Percentiles rank a stretch among this genome's conserved stretches.
phyloP scores from a whole-genome alignment of 208 protist genomes.

The Trypanosoma melophagium region DNA sequence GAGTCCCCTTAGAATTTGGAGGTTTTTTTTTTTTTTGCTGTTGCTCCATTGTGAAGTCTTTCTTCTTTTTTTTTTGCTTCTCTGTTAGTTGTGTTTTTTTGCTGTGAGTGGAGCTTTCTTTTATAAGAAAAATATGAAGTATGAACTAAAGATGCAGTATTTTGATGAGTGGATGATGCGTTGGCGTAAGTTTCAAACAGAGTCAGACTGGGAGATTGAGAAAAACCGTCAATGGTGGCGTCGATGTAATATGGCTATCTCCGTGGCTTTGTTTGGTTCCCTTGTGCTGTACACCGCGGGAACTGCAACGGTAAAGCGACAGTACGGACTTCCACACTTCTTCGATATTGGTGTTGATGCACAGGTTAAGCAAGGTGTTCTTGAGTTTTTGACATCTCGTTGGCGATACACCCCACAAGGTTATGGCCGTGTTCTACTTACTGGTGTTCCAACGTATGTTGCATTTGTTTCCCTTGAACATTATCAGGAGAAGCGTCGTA shows the following conservation, averaged over 20 bases:
- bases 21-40: slow-evolving; percentile 9
- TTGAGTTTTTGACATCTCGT: slow-evolving; percentile 56
- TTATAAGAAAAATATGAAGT: slow-evolving; percentile 50
- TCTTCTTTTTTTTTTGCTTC: slow-evolving; percentile 20
- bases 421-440: slow-evolving; percentile 73
- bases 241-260: slow-evolving; percentile 50
- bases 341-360: slow-evolving; percentile 83
- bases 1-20: not conserved
- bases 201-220: slow-evolving; percentile 89
- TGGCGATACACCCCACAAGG: slow-evolving; percentile 86
- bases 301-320: slow-evolving; percentile 65
- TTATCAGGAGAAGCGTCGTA: slow-evolving; percentile 67
- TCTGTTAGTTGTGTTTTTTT: slow-evolving; percentile 9
- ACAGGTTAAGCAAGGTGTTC: slow-evolving; percentile 59
- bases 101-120: slow-evolving; percentile 11
- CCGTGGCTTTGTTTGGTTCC: slow-evolving; percentile 42
- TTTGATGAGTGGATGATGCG: slow-evolving; percentile 92
- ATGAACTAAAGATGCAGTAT: slow-evolving; percentile 87
- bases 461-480: slow-evolving; percentile 73
- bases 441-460: slow-evolving; percentile 74
- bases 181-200: slow-evolving; percentile 89
- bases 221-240: slow-evolving; percentile 87
- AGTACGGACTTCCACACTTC: slow-evolving; percentile 85
- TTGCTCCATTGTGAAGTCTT: no score
- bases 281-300: slow-evolving; percentile 75